These are phyloP conservation scores for Trametes coccinea DNA, from an alignment of 768 basidiomycete species.

Conservation along the genomic window DNA sequence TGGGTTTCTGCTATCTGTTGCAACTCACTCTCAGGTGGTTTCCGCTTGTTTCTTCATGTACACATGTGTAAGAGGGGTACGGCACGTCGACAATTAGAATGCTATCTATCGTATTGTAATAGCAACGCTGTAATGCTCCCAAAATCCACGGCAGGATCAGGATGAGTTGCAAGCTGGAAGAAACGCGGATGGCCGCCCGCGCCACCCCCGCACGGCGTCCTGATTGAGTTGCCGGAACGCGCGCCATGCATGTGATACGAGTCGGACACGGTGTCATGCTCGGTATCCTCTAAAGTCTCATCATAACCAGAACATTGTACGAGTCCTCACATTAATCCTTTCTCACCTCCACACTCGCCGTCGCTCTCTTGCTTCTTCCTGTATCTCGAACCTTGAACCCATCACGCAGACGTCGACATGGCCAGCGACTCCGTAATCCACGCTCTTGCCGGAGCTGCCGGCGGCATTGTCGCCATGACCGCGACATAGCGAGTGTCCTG, in stretches of 20 bases:
- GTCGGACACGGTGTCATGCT: neutral
- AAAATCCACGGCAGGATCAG: too few species aligned
- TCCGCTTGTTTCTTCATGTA: neutral
- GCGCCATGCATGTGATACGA: constrained; percentile 6
- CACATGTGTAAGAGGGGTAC: neutral
- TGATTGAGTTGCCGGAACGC: constrained; percentile 3
- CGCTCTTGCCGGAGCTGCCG: constrained; percentile 84
- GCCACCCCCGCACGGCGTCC: constrained; percentile 10
- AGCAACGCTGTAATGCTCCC: too few species aligned
- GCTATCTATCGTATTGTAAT: too few species aligned
- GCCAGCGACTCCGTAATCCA: constrained; percentile 76
- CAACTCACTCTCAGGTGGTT: neutral
- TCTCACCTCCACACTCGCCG: neutral
- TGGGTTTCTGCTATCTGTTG: neutral
- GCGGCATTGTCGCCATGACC: constrained; percentile 91
- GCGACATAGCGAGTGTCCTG: constrained; percentile 68
- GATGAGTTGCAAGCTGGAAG: too few species aligned
- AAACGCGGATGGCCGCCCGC: neutral
- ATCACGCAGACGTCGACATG: constrained; percentile 23
- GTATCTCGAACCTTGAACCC: neutral
- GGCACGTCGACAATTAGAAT: neutral
- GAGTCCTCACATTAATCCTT: neutral
- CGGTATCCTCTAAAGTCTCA: constrained; percentile 1
- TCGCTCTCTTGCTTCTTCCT: neutral
- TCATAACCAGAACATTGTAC: neutral